These are phyloP conservation scores for Gossypium schwendimanii DNA, from an alignment of 441 rosid species.

Conservation along the genomic window DNA sequence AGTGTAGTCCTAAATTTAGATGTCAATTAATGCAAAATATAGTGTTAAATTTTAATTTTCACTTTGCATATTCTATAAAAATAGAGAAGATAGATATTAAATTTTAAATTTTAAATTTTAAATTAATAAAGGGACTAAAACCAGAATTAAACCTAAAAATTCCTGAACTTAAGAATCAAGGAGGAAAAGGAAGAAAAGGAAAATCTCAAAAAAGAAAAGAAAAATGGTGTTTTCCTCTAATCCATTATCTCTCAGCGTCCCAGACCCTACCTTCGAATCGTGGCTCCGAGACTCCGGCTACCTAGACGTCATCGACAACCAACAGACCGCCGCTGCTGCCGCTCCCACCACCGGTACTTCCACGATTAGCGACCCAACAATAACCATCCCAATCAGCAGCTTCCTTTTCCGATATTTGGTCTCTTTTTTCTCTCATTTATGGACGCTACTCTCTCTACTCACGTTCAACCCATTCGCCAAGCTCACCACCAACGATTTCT, in stretches of 20 bases:
- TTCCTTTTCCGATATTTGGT: constrained; percentile 31
- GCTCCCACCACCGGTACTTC: constrained; percentile 15
- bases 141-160: neutral
- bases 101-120: neutral
- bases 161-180: neutral
- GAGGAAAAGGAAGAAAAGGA: neutral
- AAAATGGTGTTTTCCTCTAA: constrained; percentile 53
- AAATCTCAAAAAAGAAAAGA: neutral
- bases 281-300: constrained; percentile 98
- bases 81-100: too few species aligned
- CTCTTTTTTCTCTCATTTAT: constrained; percentile 33
- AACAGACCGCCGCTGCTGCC: constrained; percentile 23
- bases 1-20: too few species aligned
- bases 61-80: too few species aligned
- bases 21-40: too few species aligned
- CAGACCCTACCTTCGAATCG: constrained; percentile 74
- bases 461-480: constrained; percentile 76
- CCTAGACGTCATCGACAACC: constrained; percentile 79
- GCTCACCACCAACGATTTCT: constrained; percentile 71
- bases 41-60: too few species aligned
- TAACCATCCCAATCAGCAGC: constrained; percentile 17
- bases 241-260: constrained; percentile 68
- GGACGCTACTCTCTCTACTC: constrained; percentile 51
- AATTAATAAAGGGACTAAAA: neutral
- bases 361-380: constrained; percentile 14